Conservation (phyloP, 305 asterid species). For the Fraxinus baroniana region DNA sequence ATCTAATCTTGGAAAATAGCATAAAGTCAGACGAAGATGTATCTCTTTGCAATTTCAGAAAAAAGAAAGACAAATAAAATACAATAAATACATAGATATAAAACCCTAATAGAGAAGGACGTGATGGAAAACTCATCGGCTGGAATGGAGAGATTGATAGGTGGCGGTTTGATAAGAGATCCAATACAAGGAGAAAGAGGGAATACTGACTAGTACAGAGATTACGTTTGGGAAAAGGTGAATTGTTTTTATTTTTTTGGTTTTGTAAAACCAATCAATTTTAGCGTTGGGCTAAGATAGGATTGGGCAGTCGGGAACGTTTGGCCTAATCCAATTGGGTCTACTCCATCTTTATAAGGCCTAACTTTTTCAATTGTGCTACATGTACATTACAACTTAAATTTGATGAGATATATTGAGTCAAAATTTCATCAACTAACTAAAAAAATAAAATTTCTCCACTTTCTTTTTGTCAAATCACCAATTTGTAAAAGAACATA, state of each 20-base stretch:
- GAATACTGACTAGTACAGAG: not conserved
- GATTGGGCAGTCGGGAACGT: conserved; percentile 9
- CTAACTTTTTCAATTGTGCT: too few relatives aligned
- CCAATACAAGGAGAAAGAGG: conserved; percentile 18
- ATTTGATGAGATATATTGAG: too few relatives aligned
- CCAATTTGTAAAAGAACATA: too few relatives aligned
- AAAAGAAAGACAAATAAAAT: not conserved
- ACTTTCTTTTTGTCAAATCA: too few relatives aligned
- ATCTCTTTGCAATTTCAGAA: not conserved
- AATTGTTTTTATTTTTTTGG: not conserved
- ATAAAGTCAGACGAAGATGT: not conserved
- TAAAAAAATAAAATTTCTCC: too few relatives aligned
- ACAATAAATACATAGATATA: not conserved
- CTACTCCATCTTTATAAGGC: too few relatives aligned
- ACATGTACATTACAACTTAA: too few relatives aligned
- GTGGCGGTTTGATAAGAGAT: conserved; percentile 23
- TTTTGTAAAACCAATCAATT: not conserved
- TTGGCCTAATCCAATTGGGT: too few relatives aligned
- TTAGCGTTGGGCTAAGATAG: not conserved
- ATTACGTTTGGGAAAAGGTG: conserved; percentile 3
- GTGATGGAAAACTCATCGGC: conserved; percentile 18
- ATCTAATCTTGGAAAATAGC: not conserved
- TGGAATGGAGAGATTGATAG: conserved; percentile 12
- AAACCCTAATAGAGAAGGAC: conserved; percentile 15
- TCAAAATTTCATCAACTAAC: too few relatives aligned